phyloP scores from a whole-genome alignment of 1,284 basidiomycete genomes.

The Ustilago lituana region DNA sequence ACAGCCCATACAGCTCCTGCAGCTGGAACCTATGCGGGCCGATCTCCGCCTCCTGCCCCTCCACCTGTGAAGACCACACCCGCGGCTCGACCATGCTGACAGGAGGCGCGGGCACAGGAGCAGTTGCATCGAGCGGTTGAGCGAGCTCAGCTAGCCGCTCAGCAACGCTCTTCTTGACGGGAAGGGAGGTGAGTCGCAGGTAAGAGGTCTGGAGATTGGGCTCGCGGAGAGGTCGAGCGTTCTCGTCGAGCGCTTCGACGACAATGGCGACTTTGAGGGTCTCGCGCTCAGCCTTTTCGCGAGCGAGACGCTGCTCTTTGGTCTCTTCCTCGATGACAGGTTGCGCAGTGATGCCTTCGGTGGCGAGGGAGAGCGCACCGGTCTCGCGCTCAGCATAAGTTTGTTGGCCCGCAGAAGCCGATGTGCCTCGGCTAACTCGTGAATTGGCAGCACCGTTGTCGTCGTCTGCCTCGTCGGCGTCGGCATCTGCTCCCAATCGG shows the following conservation, averaged over 20 bases:
- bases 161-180: conserved; percentile 22
- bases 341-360: conserved; percentile 8
- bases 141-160: conserved; percentile 12
- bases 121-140: background rate
- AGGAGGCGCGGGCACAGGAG: background rate
- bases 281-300: conserved; percentile 57
- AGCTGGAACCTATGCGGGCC: conserved; percentile 62
- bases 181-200: conserved; percentile 51
- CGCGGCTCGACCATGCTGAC: conserved; percentile 3
- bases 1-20: conserved; percentile 64
- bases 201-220: conserved; percentile 63
- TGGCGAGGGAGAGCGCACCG: background rate
- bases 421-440: too few species aligned
- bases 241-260: conserved; percentile 64
- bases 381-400: background rate
- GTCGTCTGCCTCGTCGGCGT: conserved; percentile 35
- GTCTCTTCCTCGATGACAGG: conserved; percentile 44
- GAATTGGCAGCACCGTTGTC: conserved; percentile 8
- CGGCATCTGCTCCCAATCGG: conserved; percentile 27
- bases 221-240: conserved; percentile 48
- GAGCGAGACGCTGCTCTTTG: conserved; percentile 50
- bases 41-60: conserved; percentile 64
- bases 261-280: conserved; percentile 60
- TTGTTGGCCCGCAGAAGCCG: too few species aligned
- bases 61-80: conserved; percentile 53